Evolutionary conservation across 2,329 filamentous ascomycete species (phyloP), one percentile per base, ranked within the genome.

Genomic region (Trichoderma endophyticum): DNA sequence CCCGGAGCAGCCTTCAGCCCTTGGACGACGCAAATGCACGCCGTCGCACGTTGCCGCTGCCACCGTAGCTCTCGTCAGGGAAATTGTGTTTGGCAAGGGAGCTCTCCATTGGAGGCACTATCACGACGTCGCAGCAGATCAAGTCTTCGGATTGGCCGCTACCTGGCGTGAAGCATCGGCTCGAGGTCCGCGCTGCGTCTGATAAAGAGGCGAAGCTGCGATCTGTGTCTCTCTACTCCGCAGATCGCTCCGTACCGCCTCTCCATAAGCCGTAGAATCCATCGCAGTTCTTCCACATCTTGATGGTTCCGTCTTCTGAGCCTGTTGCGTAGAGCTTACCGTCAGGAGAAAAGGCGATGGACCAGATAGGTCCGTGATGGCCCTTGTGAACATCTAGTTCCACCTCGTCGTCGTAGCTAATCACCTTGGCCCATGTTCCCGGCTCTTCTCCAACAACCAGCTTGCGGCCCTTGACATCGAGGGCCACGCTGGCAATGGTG

Each of bases 341-440:
- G 78, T 99, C 96, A 0, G 96, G 96, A 0, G 95, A 96, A 82
- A 97, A 99, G 71, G 92, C 92, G 73, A 97, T 91, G 6, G 94
- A 97, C 96, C 96, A 99, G 74, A 99, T 96, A 1, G 95, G 95
- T 2, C 96, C 96, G 78, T 99, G 96, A 77, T 99, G 96, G 28
- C 96, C 96, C 83, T 98, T 98, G 84, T 97, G 93, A 14, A 95
- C 92, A 80, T 98, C 96, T 57, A 98, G 84, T 81, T 97, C 94
- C 75, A 88, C 87, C 76, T 92, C 92, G 64, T 91, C 91, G 72
- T 98, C 94, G 82, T 94, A 95, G 78, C 94, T 90, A 84, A 97
- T 97, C 6, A 98, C 92, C 73, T 93, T 91, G n/a, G 96, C 95
- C 95, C 95, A 99, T 0, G 96, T 98, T 78, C 97, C 95, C 51